A percentile compares a stretch with the other conserved stretches of the same genome.
These are phyloP conservation scores for Cryptococcus sp. DNA, from an alignment of 1,284 basidiomycete genomes.

Conservation along the genomic window DNA sequence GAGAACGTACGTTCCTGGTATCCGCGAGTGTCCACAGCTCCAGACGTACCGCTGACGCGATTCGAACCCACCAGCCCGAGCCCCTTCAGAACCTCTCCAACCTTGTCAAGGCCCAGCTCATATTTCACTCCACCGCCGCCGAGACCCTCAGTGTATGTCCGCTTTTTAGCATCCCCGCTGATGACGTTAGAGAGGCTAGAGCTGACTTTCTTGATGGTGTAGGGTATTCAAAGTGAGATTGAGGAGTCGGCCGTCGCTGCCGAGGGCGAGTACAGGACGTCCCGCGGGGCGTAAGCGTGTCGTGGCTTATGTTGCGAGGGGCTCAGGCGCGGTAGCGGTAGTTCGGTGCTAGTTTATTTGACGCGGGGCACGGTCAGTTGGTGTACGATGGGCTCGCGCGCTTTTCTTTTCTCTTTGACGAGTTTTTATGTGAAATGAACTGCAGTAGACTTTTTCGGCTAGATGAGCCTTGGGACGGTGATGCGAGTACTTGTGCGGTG, in stretches of 20 bases:
- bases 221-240: conserved; percentile 75
- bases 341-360: no score
- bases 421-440: no score
- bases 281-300: conserved; percentile 41
- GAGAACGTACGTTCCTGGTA: conserved; percentile 68
- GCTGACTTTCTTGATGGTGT: not conserved
- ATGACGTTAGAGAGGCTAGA: conserved; percentile 1
- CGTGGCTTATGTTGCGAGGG: no score
- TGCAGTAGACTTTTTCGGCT: no score
- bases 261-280: conserved; percentile 83
- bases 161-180: conserved; percentile 1
- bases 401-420: no score
- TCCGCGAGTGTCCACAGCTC: not conserved
- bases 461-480: no score
- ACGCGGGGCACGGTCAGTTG: no score
- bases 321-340: no score
- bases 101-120: conserved; percentile 83
- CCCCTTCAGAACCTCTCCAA: conserved; percentile 90
- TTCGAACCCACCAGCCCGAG: conserved; percentile 70
- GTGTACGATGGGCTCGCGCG: no score
- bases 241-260: conserved; percentile 84
- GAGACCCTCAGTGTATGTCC: conserved; percentile 65
- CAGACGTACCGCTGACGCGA: not conserved
- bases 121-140: conserved; percentile 78
- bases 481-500: no score